Evolutionary conservation across 257 asterid genomes (phyloP), one percentile per base, ranked within the genome.

Genomic region (Gentiana dahurica): DNA sequence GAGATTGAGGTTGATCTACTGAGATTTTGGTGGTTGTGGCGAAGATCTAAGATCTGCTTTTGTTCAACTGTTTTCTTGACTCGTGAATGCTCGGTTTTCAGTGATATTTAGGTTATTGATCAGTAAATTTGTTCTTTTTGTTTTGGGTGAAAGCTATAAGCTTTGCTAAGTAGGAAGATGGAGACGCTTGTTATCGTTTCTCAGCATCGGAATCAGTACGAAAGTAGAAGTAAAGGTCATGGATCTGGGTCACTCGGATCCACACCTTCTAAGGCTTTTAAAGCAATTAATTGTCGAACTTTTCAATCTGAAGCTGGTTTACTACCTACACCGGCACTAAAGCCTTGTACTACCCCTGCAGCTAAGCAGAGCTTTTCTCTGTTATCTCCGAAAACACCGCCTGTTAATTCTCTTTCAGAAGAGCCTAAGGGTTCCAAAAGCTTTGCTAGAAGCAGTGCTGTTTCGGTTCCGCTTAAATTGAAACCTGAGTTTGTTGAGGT

Each of bases 1-100:
- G 65, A 58, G 44, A 44, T 67, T 12, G 53, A 60, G 36, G 65
- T 77, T 68, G 82, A 77, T 79, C 72, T 77, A 63, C 80, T 85
- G 57, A 78, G 80, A 57, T 77, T 79, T 55, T 78, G 91, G 87
- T 84, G 89, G 88, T 66, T 87, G 7, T 79, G 89, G 86, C 57
- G 82, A 70, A 87, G 81, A 86, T 90, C 77, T 80, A 78, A 49
- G 55, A 54, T 50, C 54, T 59, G 56, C 6, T 55, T 32, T 52
- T 53, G 47, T 44, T 54, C 75, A 4, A 8, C 46, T 49, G 65
- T 24, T 49, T 63, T 58, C 6, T 6, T 43, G 32, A n/a, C 34
- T 5, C 36, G 15, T 34, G 34, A 61, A 59, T 33, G 58, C 39
- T n/a, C 46, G 3, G 47, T 32, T 34, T 36, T 52, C 49, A 2